A percentile compares a stretch with the other conserved stretches of the same genome.
phyloP scores from a whole-genome alignment of 2,329 filamentous ascomycete species.

The Aspergillus fructus region DNA sequence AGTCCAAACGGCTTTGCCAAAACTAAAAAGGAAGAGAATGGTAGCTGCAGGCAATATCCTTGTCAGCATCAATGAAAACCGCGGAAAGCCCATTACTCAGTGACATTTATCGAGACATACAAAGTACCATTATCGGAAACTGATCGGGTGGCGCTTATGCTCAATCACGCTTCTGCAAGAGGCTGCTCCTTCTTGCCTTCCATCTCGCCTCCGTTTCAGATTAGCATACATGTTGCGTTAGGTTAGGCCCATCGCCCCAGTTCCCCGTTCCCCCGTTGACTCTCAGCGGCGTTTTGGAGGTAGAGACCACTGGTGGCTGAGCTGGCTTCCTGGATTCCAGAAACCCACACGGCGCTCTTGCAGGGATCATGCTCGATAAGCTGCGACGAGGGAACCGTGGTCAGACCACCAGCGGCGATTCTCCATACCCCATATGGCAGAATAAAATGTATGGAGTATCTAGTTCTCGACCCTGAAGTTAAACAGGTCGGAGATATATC shows the following conservation, averaged over 20 bases:
- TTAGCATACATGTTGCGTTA: not conserved
- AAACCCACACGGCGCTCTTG: constrained; percentile 14
- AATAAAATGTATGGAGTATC: not conserved
- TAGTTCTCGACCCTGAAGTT: not conserved
- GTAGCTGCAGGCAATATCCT: not conserved
- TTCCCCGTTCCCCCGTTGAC: not conserved
- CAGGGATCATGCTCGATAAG: constrained; percentile 1
- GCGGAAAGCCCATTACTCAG: not conserved
- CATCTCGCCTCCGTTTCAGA: not conserved
- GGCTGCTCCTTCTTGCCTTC: not conserved
- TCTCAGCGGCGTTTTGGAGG: not conserved
- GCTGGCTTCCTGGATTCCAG: constrained; percentile 11
- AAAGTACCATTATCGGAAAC: not conserved
- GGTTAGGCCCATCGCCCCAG: not conserved
- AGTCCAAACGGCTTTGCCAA: not conserved
- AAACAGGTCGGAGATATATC: constrained; percentile 15
- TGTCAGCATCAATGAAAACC: not conserved
- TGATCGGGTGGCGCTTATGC: not conserved
- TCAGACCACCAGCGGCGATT: not conserved
- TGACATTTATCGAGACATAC: not conserved
- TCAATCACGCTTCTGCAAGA: not conserved
- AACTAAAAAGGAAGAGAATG: not conserved
- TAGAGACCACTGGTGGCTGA: not conserved
- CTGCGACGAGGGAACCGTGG: not conserved
- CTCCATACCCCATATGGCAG: not conserved